Base-by-base conservation (phyloP, 2,329 filamentous ascomycete genomes). In the Colletotrichum sansevieriae region DNA sequence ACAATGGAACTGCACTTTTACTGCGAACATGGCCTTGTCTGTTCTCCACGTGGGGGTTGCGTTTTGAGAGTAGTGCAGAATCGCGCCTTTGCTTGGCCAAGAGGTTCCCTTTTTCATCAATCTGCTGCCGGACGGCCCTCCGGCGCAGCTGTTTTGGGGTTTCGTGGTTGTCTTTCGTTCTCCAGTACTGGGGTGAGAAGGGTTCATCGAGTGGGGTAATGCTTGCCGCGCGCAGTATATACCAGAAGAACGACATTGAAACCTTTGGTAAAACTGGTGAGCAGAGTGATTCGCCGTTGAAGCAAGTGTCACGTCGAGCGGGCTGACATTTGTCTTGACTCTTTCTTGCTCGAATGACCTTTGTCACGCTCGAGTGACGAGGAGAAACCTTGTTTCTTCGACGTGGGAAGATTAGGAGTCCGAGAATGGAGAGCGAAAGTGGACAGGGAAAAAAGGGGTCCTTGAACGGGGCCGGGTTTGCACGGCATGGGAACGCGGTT, bases 41-140 rank as follows among this genome's bases (percentile, higher is more conserved):
- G 29, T 58, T 67, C 46, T 68, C 61, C 65, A 65, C 61, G 54
- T 59, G 47, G 52, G 41, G 44, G 64, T 54, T 47, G n/a, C 13
- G 44, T n/a, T 25, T 43, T 39, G 18, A 51, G 39, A 25, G 22
- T 39, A 15, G 22, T 39, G 2, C 37, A 39, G 11, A 39, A 35
- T 3, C 25, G 22, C 15, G 10, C 18, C 29, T 37, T 18, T 29
- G 6, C 47, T 29, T 35, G 51, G 29, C 44, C 37, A 63, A 57
- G 49, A 39, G 33, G 8, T 49, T 49, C 37, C 49, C 25, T 59
- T 37, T 37, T 43, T 44, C 22, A 29, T 58, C 44, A 57, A 49
- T 13, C 46, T 57, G 43, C 52, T 37, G 44, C 44, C n/a, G 39
- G 44, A 13, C 25, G 22, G 37, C 10, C 15, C n/a, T 39, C 41